Conservation (phyloP, 1,284 basidiomycete genomes). For the Tylopilus sp. region DNA sequence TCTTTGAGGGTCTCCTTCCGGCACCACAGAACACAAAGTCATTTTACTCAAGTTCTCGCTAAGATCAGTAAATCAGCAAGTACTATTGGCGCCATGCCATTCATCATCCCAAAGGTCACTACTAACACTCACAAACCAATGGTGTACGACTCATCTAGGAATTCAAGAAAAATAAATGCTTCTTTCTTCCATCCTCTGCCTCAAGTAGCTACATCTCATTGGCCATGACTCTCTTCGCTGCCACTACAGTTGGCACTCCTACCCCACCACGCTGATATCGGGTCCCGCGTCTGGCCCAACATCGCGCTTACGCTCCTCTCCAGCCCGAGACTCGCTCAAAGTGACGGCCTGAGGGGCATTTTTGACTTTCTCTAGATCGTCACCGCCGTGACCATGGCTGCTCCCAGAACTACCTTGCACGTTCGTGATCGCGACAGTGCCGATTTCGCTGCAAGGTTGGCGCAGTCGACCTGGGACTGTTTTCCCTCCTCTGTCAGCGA, state of each 20-base stretch:
- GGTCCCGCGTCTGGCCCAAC: conserved; percentile 73
- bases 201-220: conserved; percentile 35
- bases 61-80: too few relatives aligned
- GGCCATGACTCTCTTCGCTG: conserved; percentile 58
- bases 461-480: conserved; percentile 67
- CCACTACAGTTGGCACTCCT: conserved; percentile 51
- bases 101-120: too few relatives aligned
- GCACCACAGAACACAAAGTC: too few relatives aligned
- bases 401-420: conserved; percentile 26
- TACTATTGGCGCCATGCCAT: too few relatives aligned
- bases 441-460: conserved; percentile 57
- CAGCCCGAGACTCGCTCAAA: conserved; percentile 39
- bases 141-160: too few relatives aligned
- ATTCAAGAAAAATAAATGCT: too few relatives aligned
- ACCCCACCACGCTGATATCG: conserved; percentile 58
- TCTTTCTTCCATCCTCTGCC: too few relatives aligned
- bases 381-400: conserved; percentile 39
- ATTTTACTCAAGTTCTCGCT: too few relatives aligned
- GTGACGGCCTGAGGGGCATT: conserved; percentile 16
- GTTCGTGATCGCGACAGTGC: conserved; percentile 38
- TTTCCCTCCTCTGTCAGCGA: conserved; percentile 44
- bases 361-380: conserved; percentile 25
- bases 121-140: too few relatives aligned
- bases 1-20: too few relatives aligned
- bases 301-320: conserved; percentile 71